Evolutionary conservation across 2,329 filamentous ascomycete species (phyloP).

Genomic region (Thelonectria rubi): DNA sequence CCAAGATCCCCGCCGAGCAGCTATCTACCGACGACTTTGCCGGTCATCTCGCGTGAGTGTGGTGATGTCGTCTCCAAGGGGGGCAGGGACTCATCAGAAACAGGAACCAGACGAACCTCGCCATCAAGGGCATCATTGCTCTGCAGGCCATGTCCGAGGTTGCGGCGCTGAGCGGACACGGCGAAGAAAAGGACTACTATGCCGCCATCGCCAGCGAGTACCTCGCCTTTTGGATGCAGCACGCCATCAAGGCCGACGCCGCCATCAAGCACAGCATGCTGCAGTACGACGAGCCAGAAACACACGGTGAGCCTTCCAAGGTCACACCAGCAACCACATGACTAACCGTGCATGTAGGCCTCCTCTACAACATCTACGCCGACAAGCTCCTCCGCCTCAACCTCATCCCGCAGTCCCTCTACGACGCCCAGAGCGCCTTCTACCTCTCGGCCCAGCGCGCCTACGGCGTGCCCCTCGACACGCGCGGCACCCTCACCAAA

Average conservation of each 20-base stretch:
- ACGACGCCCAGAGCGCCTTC: constrained; percentile 80
- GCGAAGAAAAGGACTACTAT: constrained; percentile 66
- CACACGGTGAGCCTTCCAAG: constrained; percentile 50
- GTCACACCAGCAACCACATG: no score
- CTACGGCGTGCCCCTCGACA: constrained; percentile 86
- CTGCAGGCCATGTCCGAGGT: constrained; percentile 83
- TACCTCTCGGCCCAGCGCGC: constrained; percentile 76
- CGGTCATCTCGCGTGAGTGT: constrained; percentile 50
- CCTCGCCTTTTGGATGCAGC: constrained; percentile 75
- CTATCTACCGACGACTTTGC: constrained; percentile 87
- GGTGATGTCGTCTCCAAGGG: not conserved
- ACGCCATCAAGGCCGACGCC: constrained; percentile 74
- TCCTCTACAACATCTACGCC: constrained; percentile 83
- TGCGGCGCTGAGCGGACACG: constrained; percentile 67
- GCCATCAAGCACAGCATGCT: constrained; percentile 75
- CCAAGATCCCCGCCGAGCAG: constrained; percentile 78
- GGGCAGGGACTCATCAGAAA: not conserved
- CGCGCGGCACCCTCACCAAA: constrained; percentile 83
- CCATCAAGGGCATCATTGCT: constrained; percentile 84
- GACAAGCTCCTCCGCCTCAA: constrained; percentile 81
- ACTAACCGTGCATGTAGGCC: not conserved
- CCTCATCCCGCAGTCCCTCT: constrained; percentile 77
- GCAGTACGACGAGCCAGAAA: constrained; percentile 72
- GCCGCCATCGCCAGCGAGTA: constrained; percentile 72
- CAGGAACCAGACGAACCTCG: constrained; percentile 79